phyloP scores from a whole-genome alignment of 2,329 filamentous ascomycete species.

The Botryotinia convoluta region DNA sequence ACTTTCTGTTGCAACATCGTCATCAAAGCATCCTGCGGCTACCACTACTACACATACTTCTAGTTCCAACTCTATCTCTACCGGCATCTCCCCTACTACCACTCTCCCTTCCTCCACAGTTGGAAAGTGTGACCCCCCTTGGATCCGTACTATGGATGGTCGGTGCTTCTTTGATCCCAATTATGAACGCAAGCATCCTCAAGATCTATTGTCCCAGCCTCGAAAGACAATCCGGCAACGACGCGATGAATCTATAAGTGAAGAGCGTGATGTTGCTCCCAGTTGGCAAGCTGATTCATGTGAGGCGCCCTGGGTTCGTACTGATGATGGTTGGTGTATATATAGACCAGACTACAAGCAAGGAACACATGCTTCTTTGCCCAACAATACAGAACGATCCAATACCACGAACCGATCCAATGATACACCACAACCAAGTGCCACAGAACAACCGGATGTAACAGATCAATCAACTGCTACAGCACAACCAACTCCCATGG shows the following conservation, averaged over 20 bases:
- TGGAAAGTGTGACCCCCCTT: not conserved
- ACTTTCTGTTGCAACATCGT: not conserved
- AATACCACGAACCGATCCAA: not conserved
- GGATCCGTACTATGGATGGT: conserved; percentile 4
- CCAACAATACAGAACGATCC: not conserved
- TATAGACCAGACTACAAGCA: not conserved
- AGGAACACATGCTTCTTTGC: not conserved
- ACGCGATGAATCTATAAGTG: not conserved
- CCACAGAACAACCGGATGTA: not conserved
- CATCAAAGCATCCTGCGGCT: not conserved
- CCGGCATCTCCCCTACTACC: not conserved
- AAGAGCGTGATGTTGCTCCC: not conserved
- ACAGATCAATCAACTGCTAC: not conserved
- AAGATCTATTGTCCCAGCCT: not conserved
- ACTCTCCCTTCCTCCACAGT: not conserved
- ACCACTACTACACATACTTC: not conserved
- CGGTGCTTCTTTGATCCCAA: conserved; percentile 4
- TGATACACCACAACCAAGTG: not conserved
- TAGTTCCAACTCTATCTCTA: not conserved
- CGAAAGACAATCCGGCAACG: not conserved
- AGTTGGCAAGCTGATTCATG: not conserved
- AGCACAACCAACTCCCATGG: not conserved
- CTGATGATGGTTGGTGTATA: not conserved
- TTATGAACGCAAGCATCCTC: not conserved
- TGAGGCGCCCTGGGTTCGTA: not conserved